Conservation (phyloP, 2,329 filamentous ascomycete genomes). For the Epichloe festucae region DNA sequence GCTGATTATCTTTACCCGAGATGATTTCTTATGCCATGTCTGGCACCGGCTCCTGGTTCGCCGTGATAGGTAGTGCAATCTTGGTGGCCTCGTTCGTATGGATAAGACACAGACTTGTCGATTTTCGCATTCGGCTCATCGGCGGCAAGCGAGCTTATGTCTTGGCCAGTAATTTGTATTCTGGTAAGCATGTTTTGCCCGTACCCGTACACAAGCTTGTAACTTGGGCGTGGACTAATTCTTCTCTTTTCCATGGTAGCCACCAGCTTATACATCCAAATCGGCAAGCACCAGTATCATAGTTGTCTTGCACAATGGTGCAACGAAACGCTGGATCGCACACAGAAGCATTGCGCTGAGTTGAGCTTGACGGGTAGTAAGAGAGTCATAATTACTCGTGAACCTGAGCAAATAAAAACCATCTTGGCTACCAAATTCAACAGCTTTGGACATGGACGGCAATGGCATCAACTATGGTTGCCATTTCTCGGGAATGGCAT, state of each 20-base stretch:
- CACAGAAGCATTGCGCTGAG: constrained; percentile 9
- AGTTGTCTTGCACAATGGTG: constrained; percentile 10
- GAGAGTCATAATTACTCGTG: constrained; percentile 31
- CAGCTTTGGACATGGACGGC: constrained; percentile 34
- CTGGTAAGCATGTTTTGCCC: constrained; percentile 12
- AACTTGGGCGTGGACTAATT: no score
- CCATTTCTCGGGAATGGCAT: constrained; percentile 43
- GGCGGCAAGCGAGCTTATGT: constrained; percentile 21
- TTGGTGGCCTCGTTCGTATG: constrained; percentile 10
- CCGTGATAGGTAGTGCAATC: constrained; percentile 1
- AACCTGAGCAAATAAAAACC: constrained; percentile 44
- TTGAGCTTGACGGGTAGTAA: constrained; percentile 12
- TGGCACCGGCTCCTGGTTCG: background rate
- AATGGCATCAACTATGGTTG: constrained; percentile 28
- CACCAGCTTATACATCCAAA: constrained; percentile 8
- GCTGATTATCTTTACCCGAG: background rate
- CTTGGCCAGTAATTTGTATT: constrained; percentile 21
- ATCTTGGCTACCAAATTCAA: constrained; percentile 42
- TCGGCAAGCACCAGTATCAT: constrained; percentile 10
- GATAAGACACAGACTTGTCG: constrained; percentile 12
- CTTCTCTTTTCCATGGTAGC: constrained; percentile 5
- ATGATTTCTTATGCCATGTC: background rate
- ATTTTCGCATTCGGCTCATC: constrained; percentile 16
- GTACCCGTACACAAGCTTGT: no score
- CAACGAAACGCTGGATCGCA: constrained; percentile 5